Evolutionary conservation across 2,329 filamentous ascomycete genomes (phyloP).

Genomic region (Xylaria arbuscula): DNA sequence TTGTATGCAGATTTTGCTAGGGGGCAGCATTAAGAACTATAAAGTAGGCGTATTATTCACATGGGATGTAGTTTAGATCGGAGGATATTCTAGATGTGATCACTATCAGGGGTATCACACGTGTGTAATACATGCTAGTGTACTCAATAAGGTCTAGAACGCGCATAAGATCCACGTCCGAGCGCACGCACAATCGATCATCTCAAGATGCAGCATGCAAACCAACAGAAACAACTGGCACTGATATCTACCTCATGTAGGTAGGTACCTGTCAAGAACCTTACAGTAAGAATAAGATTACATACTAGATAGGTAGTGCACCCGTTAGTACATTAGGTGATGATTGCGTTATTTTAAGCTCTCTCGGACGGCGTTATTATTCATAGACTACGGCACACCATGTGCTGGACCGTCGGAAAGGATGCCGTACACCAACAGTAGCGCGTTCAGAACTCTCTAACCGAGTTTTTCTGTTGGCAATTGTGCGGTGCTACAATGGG

Average conservation of each 20-base stretch:
- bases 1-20: background rate
- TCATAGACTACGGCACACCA: background rate
- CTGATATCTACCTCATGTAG: background rate
- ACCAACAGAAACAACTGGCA: background rate
- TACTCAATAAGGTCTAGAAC: background rate
- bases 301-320: background rate
- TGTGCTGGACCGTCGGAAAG: background rate
- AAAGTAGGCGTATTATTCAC: too few relatives aligned
- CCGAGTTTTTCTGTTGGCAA: background rate
- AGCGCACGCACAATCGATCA: background rate
- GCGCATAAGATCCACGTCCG: background rate
- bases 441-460: background rate
- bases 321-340: background rate
- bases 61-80: background rate
- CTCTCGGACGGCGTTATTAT: background rate
- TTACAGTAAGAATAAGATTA: constrained; percentile 1
- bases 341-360: background rate
- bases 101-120: background rate
- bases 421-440: background rate
- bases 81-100: background rate
- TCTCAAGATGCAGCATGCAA: background rate
- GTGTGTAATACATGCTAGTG: too few relatives aligned
- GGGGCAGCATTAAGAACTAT: too few relatives aligned
- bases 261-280: background rate
- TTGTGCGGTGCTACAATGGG: background rate